phyloP scores from a whole-genome alignment of 805 yeast species.

The Torulaspora gathmanii region DNA sequence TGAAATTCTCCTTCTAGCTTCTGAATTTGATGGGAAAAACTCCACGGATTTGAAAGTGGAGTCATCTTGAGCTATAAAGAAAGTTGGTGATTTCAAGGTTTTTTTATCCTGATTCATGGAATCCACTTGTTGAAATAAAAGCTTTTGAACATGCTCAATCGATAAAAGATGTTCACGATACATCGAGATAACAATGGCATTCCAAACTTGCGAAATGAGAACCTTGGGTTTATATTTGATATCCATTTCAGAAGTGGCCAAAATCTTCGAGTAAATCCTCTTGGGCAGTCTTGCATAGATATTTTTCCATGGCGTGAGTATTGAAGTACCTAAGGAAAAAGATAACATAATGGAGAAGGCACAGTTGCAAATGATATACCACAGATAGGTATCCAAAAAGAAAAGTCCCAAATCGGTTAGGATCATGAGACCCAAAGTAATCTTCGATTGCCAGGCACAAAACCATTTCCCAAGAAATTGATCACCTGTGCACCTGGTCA shows the following conservation, averaged over 20 bases:
- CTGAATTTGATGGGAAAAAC: conserved; percentile 57
- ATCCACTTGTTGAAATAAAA: conserved; percentile 52
- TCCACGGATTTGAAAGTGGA: conserved; percentile 52
- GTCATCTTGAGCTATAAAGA: conserved; percentile 80
- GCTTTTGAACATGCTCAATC: conserved; percentile 62
- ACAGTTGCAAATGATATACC: conserved; percentile 83
- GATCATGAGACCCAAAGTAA: conserved; percentile 51
- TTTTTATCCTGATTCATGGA: conserved; percentile 37
- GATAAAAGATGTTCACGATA: conserved; percentile 74
- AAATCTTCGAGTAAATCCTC: conserved; percentile 65
- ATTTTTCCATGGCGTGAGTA: conserved; percentile 88
- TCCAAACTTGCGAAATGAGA: conserved; percentile 72
- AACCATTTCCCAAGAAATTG: conserved; percentile 46
- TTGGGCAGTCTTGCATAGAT: conserved; percentile 71
- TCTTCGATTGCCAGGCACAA: conserved; percentile 53
- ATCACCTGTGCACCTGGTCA: conserved; percentile 61
- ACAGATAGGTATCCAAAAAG: conserved; percentile 74
- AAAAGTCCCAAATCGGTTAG: conserved; percentile 64
- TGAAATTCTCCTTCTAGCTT: conserved; percentile 77
- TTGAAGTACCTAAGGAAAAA: conserved; percentile 69
- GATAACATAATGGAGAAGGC: conserved; percentile 67
- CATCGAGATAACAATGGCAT: conserved; percentile 77
- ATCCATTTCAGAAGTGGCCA: conserved; percentile 48
- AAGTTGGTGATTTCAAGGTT: conserved; percentile 62
- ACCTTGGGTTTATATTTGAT: conserved; percentile 48